Conservation (phyloP, 805 yeast species). For the Yamadazyma ubonensis region DNA sequence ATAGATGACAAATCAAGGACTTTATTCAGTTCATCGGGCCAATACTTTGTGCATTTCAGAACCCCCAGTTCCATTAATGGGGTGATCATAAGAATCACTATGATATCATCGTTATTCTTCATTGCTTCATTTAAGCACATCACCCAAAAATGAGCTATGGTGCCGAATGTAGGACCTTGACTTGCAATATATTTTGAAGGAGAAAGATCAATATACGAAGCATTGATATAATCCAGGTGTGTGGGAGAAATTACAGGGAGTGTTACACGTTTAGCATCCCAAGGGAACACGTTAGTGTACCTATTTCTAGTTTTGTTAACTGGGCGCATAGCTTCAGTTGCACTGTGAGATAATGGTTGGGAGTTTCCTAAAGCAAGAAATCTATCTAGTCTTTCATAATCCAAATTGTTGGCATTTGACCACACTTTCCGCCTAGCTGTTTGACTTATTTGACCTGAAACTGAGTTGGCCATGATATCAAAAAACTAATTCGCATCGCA, state of each 20-base stretch:
- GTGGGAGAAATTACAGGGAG: conserved; percentile 19
- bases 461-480: conserved; percentile 8
- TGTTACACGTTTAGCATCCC: conserved; percentile 35
- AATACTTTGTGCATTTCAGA: conserved; percentile 43
- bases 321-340: conserved; percentile 12
- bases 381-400: conserved; percentile 14
- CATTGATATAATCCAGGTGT: conserved; percentile 37
- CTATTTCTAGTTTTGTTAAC: conserved; percentile 26
- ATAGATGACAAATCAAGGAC: conserved; percentile 20
- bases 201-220: conserved; percentile 29
- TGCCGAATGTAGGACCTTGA: conserved; percentile 57
- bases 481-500: not conserved
- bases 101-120: conserved; percentile 21
- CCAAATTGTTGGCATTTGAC: conserved; percentile 13
- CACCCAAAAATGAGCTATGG: conserved; percentile 49
- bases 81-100: conserved; percentile 42
- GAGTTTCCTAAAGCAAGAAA: conserved; percentile 7
- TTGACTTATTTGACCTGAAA: conserved; percentile 6
- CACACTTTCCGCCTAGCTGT: conserved; percentile 12
- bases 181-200: conserved; percentile 55
- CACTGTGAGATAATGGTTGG: conserved; percentile 1
- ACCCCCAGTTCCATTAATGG: conserved; percentile 50
- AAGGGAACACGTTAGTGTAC: conserved; percentile 42
- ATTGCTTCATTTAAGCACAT: conserved; percentile 40
- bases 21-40: conserved; percentile 30